Evolutionary conservation across 2,329 filamentous ascomycete genomes (phyloP).

Genomic region (Colletotrichum tanaceti): DNA sequence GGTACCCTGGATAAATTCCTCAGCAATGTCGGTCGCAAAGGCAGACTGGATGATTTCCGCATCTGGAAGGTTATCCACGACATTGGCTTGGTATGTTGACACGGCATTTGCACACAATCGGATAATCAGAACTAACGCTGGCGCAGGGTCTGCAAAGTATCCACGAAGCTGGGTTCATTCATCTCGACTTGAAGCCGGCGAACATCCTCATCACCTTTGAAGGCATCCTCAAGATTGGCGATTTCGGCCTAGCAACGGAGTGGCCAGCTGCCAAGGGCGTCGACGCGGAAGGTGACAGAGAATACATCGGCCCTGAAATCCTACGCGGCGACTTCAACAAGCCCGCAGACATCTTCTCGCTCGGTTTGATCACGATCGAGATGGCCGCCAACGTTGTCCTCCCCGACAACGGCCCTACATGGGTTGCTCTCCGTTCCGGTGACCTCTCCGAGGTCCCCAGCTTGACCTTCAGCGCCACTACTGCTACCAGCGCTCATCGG

Average conservation of each 20-base stretch:
- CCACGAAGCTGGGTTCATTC: slow-evolving; percentile 87
- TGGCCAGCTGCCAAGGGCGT: slow-evolving; percentile 82
- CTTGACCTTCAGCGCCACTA: slow-evolving; percentile 81
- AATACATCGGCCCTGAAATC: slow-evolving; percentile 96
- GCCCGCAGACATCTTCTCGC: slow-evolving; percentile 91
- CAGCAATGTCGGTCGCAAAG: slow-evolving; percentile 82
- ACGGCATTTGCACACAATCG: not conserved
- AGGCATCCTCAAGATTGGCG: slow-evolving; percentile 84
- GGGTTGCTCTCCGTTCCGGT: slow-evolving; percentile 89
- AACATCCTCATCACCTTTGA: slow-evolving; percentile 87
- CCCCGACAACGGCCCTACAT: slow-evolving; percentile 90
- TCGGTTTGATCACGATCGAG: slow-evolving; percentile 94
- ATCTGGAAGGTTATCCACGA: slow-evolving; percentile 99
- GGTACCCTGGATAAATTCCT: slow-evolving; percentile 91
- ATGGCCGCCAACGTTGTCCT: slow-evolving; percentile 94
- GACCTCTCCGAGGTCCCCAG: slow-evolving; percentile 91
- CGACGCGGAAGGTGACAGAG: slow-evolving; percentile 92
- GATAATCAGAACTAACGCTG: slow-evolving; percentile 43
- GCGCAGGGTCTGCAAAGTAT: slow-evolving; percentile 87
- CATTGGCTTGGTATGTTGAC: slow-evolving; percentile 75
- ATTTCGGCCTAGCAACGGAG: slow-evolving; percentile 83
- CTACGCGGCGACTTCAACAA: slow-evolving; percentile 88
- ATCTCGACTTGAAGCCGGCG: slow-evolving; percentile 86
- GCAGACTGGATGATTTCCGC: slow-evolving; percentile 92
- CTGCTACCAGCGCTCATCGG: slow-evolving; percentile 32